These are phyloP conservation scores for Aspergillus udagawae DNA, from an alignment of 2,329 filamentous ascomycete genomes.

Conservation along the genomic window DNA sequence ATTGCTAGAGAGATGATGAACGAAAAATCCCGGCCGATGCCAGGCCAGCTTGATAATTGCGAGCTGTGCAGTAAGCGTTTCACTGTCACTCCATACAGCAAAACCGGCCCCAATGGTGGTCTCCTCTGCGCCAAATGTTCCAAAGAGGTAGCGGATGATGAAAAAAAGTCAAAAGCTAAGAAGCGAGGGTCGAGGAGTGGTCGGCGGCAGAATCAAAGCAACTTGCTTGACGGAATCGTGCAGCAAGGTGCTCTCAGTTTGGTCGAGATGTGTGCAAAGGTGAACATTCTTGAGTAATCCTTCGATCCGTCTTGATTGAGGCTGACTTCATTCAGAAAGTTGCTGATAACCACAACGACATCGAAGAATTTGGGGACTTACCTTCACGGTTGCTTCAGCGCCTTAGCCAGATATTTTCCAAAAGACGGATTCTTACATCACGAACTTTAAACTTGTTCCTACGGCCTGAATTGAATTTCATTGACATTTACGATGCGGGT, in stretches of 20 bases:
- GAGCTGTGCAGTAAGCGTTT: constrained; percentile 82
- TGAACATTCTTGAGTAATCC: constrained; percentile 14
- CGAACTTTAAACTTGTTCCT: constrained; percentile 45
- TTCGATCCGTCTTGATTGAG: neutral
- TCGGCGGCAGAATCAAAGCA: constrained; percentile 75
- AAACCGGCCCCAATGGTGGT: constrained; percentile 75
- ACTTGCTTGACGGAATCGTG: constrained; percentile 70
- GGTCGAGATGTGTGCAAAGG: constrained; percentile 57
- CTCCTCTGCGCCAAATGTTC: constrained; percentile 81
- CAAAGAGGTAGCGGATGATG: constrained; percentile 65
- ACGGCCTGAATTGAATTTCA: constrained; percentile 51
- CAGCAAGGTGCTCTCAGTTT: constrained; percentile 42
- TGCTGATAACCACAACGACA: constrained; percentile 58
- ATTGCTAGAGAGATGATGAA: constrained; percentile 51
- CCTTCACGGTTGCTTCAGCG: constrained; percentile 54
- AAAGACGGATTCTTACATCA: constrained; percentile 55
- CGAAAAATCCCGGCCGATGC: constrained; percentile 56
- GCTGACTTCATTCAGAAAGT: constrained; percentile 46
- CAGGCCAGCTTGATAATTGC: constrained; percentile 86
- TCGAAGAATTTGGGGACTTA: constrained; percentile 63
- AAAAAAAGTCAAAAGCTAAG: constrained; percentile 54
- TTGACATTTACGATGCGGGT: constrained; percentile 60
- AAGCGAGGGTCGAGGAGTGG: constrained; percentile 53
- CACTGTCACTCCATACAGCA: constrained; percentile 86
- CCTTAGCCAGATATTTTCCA: constrained; percentile 61